Evolutionary conservation across 768 basidiomycete species (phyloP), one percentile per base, ranked within the genome.

Genomic region (Naematelia aurantialba): DNA sequence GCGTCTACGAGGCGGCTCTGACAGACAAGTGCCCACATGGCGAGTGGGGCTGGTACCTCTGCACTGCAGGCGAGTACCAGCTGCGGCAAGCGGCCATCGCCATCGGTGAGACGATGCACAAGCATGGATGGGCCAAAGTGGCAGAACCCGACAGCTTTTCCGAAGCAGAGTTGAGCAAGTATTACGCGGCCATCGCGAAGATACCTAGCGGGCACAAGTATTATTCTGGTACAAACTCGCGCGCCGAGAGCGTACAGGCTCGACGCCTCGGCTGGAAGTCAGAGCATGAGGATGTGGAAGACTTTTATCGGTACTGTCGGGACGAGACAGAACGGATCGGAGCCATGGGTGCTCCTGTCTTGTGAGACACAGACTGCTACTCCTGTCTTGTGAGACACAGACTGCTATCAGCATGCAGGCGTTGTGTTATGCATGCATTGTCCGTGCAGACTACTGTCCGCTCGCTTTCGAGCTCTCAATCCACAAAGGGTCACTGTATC

Each of bases 1-100:
- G 54, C 21, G 56, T 68, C 22, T 65, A 61, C 55, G 53, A 59
- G 19, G 48, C 50, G 12, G 27, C 66, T 11, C 34, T 64, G 10
- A 45, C 44, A 4, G 66, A 61, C 49, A 60, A 60, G 22, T 59
- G 58, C 22, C 56, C 55, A 19, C 66, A 68, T 52, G 66, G 66
- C 25, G 45, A 29, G 21, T 42, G 55, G 21, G 66, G 66, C 4
- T 68, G 65, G 52, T 68, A 57, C 61, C 62, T 68, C 48, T 56
- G 45, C 8, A 57, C 60, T 19, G 48, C 56, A 30, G 66, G 66
- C 1, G 66, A 68, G 49, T 60, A 65, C 56, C 51, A 17, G 31
- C 17, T 42, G 27, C 4, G 11, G 5, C 50, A 53, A 29, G 52
- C 42, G 2, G 42, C 52, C 34, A 42, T 59, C 34, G 46, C 58